Evolutionary conservation across 331 rosid genomes (phyloP).

Genomic region (Malus hybrid): DNA sequence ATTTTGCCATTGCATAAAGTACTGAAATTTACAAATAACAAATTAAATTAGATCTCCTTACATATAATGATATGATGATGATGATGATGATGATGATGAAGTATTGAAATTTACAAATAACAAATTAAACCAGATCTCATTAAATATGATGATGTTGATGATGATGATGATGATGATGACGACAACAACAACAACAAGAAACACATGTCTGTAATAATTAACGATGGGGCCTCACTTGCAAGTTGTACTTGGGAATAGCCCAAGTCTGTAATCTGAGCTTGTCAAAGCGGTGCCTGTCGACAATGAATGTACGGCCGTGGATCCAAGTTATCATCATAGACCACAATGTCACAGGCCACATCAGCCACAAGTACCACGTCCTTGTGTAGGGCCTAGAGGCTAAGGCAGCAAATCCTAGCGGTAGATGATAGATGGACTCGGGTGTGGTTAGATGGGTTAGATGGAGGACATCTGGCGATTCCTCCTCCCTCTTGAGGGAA

Average conservation of each 20-base stretch:
- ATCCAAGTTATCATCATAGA: conserved; percentile 47
- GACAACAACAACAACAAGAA: too few species aligned
- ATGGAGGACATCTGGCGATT: conserved; percentile 44
- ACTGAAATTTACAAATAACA: conserved; percentile 25
- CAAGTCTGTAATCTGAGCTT: conserved; percentile 63
- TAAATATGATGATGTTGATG: too few species aligned
- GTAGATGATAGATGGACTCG: conserved; percentile 59
- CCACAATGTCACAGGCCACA: conserved; percentile 72
- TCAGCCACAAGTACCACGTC: conserved; percentile 46
- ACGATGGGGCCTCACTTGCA: conserved; percentile 7
- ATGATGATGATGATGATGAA: neutral
- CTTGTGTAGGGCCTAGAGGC: conserved; percentile 54
- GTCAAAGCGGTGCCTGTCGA: conserved; percentile 46
- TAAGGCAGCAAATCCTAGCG: conserved; percentile 53
- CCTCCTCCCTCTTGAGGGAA: conserved; percentile 44
- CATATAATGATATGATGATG: neutral
- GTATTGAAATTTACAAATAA: conserved; percentile 28
- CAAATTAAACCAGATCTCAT: neutral
- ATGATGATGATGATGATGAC: too few species aligned
- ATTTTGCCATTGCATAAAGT: conserved; percentile 36
- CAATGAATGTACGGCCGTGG: conserved; percentile 45
- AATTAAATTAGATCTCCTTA: neutral
- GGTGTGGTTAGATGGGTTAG: conserved; percentile 71
- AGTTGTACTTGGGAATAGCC: conserved; percentile 49
- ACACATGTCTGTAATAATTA: too few species aligned